A percentile compares a stretch with the other conserved stretches of the same genome.
These are phyloP conservation scores for Sarcomyxa edulis DNA, from an alignment of 768 basidiomycete species.

Conservation along the genomic window DNA sequence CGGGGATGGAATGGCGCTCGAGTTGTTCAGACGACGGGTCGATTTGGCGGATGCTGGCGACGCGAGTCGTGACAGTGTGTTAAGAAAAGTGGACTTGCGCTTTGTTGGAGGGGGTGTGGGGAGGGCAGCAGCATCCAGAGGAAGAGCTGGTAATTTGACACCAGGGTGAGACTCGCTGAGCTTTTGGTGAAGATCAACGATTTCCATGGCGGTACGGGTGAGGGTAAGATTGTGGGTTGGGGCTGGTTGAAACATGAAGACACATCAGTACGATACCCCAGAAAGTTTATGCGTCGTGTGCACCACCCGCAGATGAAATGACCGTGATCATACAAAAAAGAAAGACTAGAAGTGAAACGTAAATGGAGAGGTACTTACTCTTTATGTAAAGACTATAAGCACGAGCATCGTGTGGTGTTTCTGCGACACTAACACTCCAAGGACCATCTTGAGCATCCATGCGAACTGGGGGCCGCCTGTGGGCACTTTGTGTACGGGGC, in stretches of 20 bases:
- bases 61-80: conserved; percentile 79
- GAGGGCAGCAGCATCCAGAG: conserved; percentile 50
- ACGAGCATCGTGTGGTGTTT: conserved; percentile 68
- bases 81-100: conserved; percentile 80
- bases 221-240: conserved; percentile 89
- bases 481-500: no score
- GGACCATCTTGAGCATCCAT: conserved; percentile 75
- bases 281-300: no score
- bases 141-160: conserved; percentile 53
- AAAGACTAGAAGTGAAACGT: conserved; percentile 6
- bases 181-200: conserved; percentile 79
- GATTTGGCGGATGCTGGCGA: conserved; percentile 61
- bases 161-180: conserved; percentile 60
- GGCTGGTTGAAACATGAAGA: conserved; percentile 38
- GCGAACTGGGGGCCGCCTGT: conserved; percentile 48
- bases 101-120: conserved; percentile 49
- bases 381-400: conserved; percentile 86
- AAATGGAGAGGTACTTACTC: conserved; percentile 51
- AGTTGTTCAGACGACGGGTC: conserved; percentile 27
- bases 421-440: conserved; percentile 87
- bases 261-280: conserved; percentile 5
- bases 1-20: conserved; percentile 26
- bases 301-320: conserved; percentile 5
- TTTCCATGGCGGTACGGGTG: conserved; percentile 69
- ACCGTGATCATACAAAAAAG: conserved; percentile 6